A percentile compares a stretch with the other conserved stretches of the same genome.
These are phyloP conservation scores for Cavenderia fasciculata DNA, from an alignment of 78 protist species.

Conservation along the genomic window DNA sequence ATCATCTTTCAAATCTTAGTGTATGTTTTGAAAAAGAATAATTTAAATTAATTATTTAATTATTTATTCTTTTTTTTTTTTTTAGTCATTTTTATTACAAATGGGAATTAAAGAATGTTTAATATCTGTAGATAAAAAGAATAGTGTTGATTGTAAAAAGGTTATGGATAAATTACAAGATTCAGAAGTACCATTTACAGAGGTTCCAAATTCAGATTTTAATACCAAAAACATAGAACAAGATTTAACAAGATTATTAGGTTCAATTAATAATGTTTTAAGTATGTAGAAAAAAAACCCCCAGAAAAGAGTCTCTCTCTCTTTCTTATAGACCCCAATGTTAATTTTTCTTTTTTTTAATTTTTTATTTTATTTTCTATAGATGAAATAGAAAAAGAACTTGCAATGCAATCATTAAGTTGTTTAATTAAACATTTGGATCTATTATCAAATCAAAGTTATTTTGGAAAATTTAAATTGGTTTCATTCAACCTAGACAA, in stretches of 20 bases:
- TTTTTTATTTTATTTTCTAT: not conserved
- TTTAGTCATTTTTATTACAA: conserved; percentile 40
- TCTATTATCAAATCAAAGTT: conserved; percentile 18
- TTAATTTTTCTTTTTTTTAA: not conserved
- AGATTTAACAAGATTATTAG: conserved; percentile 63
- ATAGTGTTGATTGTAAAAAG: conserved; percentile 4
- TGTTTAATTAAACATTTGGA: conserved; percentile 84
- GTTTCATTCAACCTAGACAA: conserved; percentile 41
- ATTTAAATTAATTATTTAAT: too few relatives aligned
- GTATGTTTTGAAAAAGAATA: too few relatives aligned
- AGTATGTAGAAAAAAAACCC: not conserved
- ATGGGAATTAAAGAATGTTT: conserved; percentile 62
- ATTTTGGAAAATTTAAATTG: conserved; percentile 63
- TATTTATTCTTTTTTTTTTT: too few relatives aligned
- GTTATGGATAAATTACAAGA: conserved; percentile 23
- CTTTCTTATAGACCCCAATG: not conserved
- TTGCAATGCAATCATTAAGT: conserved; percentile 60
- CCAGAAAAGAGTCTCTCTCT: not conserved
- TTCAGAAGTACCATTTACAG: conserved; percentile 24
- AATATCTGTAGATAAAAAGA: conserved; percentile 16
- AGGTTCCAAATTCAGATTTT: conserved; percentile 59
- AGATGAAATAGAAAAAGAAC: conserved; percentile 34
- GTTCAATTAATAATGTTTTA: conserved; percentile 23
- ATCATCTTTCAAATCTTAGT: conserved; percentile 26
- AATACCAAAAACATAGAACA: conserved; percentile 28